Evolutionary conservation across 306 rosid species (phyloP).

Genomic region (Prinsepia uniflora): DNA sequence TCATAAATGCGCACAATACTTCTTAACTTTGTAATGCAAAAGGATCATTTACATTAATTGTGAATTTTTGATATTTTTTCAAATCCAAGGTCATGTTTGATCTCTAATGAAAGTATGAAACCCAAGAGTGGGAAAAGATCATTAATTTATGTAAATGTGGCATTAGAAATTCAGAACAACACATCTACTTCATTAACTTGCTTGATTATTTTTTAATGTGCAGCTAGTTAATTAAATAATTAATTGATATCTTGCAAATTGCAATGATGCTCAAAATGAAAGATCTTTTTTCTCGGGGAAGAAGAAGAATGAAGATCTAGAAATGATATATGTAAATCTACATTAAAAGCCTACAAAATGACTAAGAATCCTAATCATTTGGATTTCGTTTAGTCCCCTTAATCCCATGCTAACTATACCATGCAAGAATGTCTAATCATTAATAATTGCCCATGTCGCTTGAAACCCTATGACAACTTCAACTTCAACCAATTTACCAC

Average conservation of each 20-base stretch:
- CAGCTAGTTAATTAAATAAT: not conserved
- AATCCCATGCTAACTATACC: constrained; percentile 16
- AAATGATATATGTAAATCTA: constrained; percentile 21
- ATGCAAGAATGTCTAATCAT: constrained; percentile 11
- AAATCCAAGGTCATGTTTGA: too few species aligned
- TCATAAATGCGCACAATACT: too few species aligned
- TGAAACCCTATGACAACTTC: not conserved
- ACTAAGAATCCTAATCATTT: constrained; percentile 30
- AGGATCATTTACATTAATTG: too few species aligned
- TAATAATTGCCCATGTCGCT: not conserved
- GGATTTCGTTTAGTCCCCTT: constrained; percentile 12
- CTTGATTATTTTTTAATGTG: not conserved
- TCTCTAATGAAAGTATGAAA: too few species aligned
- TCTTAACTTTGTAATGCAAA: too few species aligned
- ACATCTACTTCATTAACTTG: too few species aligned
- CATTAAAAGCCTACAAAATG: constrained; percentile 29
- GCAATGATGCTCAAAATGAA: constrained; percentile 3
- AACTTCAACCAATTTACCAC: constrained; percentile 9
- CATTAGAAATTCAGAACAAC: too few species aligned
- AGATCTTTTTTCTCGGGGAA: not conserved
- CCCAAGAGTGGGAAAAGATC: too few species aligned
- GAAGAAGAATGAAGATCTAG: constrained; percentile 7
- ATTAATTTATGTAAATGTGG: too few species aligned
- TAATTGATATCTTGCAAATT: not conserved
- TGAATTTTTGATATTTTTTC: too few species aligned